Evolutionary conservation across 169 alveolate genomes (phyloP), one percentile per base, ranked within the genome.

Genomic region (Plasmodium malariae): DNA sequence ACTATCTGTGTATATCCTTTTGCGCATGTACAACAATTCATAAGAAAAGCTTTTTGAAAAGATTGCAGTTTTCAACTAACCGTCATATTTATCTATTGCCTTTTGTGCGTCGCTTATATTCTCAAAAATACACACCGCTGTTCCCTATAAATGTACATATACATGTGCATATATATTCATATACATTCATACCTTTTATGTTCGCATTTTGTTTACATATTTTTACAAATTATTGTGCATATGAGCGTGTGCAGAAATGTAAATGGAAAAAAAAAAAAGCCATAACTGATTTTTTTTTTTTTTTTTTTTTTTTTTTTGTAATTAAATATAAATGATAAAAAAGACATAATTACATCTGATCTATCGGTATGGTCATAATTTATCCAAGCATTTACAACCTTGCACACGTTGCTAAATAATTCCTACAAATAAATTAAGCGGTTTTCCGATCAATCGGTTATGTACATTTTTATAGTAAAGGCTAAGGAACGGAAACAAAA

Each of bases 341-440:
- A 43, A 43, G 17, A 43, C 7, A 26, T 21, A 57, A 14, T 83
- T 83, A 83, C 91, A 67, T 83, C 74, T 59, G 91, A 83, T 83
- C 91, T 83, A 37, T 83, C 91, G 51, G 91, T 83, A 48, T 83
- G 91, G 32, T 83, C 91, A 62, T 83, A 83, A 43, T 83, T 83
- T 48, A 83, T 83, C 91, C 91, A 83, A 34, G 85, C 91, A 48
- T 65, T 68, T 37, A 83, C 91, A 55, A 83, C 91, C 21, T 63
- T 83, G 67, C 91, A 67, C 6, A 83, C 91, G 28, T 83, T 83
- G 30, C 72, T 83, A 59, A 83, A 83, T 11, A 83, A 54, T 51
- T 83, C 91, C 91, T 83, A 49, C 59, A 69, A 7, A 21, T 17
- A 2, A 21, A 69, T 71, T 36, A 21, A 57, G 26, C 43, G 7